Conservation (phyloP, 2,329 filamentous ascomycete genomes). For the Huntiella moniliformis region DNA sequence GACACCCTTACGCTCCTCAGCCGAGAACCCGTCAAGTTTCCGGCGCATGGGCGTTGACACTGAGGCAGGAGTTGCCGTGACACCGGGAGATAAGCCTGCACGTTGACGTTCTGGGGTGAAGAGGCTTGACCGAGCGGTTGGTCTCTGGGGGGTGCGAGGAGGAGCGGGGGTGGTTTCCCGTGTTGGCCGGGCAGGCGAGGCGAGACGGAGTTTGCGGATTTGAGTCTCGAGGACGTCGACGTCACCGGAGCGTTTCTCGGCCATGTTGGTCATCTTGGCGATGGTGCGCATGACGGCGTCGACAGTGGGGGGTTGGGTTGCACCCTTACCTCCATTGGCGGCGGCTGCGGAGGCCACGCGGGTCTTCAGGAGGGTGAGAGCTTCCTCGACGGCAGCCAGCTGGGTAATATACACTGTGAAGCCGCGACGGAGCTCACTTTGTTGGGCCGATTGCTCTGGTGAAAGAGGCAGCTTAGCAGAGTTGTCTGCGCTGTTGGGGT, state of each 20-base stretch:
- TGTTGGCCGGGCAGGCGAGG: slow-evolving; percentile 15
- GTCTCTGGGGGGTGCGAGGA: slow-evolving; percentile 21
- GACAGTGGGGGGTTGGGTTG: slow-evolving; percentile 53
- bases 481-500: slow-evolving; percentile 46
- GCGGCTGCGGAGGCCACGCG: slow-evolving; percentile 45
- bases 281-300: slow-evolving; percentile 88
- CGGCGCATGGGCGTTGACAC: slow-evolving; percentile 18
- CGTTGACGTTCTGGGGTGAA: slow-evolving; percentile 19
- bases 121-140: slow-evolving; percentile 17
- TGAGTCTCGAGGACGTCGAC: slow-evolving; percentile 80
- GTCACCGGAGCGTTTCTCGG: slow-evolving; percentile 76
- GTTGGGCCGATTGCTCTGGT: slow-evolving; percentile 65
- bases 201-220: slow-evolving; percentile 51
- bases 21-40: slow-evolving; percentile 42
- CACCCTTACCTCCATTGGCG: slow-evolving; percentile 19
- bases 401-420: slow-evolving; percentile 56
- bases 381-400: slow-evolving; percentile 63
- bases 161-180: slow-evolving; percentile 14
- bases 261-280: slow-evolving; percentile 77
- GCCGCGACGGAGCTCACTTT: slow-evolving; percentile 63
- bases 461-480: slow-evolving; percentile 57
- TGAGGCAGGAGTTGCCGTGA: slow-evolving; percentile 15
- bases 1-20: slow-evolving; percentile 37
- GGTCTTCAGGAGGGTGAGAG: slow-evolving; percentile 58
- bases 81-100: slow-evolving; percentile 8